These are phyloP conservation scores for Cryptococcus hybrid DNA, from an alignment of 1,284 basidiomycete genomes.

Conservation along the genomic window DNA sequence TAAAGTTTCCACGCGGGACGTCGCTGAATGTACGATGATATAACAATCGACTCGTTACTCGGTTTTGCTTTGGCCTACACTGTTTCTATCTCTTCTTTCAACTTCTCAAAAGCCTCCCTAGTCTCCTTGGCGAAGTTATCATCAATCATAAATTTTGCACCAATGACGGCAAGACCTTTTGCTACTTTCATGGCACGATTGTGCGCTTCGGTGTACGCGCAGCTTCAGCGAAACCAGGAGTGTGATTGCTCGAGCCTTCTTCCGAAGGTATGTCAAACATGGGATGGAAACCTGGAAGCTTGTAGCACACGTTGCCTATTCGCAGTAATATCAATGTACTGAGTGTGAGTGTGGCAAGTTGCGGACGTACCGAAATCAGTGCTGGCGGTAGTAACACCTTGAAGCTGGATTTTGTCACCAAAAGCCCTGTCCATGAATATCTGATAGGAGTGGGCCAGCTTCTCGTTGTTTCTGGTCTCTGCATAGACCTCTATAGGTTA, in stretches of 20 bases:
- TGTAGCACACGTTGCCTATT: slow-evolving; percentile 26
- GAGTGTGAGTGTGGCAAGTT: background rate
- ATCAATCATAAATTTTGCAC: slow-evolving; percentile 42
- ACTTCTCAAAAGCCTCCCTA: slow-evolving; percentile 23
- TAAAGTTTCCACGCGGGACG: too few relatives aligned
- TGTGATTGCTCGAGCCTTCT: slow-evolving; percentile 26
- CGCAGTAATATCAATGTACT: background rate
- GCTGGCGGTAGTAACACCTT: slow-evolving; percentile 26
- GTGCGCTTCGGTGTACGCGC: slow-evolving; percentile 34
- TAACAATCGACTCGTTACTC: too few relatives aligned
- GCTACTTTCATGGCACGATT: slow-evolving; percentile 39
- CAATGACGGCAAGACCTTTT: slow-evolving; percentile 43
- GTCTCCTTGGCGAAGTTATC: slow-evolving; percentile 35
- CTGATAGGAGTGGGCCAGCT: slow-evolving; percentile 22
- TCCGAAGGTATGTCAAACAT: slow-evolving; percentile 22
- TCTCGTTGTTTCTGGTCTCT: slow-evolving; percentile 26
- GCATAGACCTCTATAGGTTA: slow-evolving; percentile 16
- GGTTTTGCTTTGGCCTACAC: background rate
- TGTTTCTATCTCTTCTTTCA: slow-evolving; percentile 19
- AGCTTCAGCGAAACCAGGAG: slow-evolving; percentile 23
- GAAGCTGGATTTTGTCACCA: slow-evolving; percentile 16
- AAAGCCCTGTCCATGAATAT: slow-evolving; percentile 26
- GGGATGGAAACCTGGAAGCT: slow-evolving; percentile 25
- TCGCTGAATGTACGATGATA: too few relatives aligned
- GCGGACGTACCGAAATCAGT: slow-evolving; percentile 25